These are phyloP conservation scores for Chaetomiaceae sp. DNA, from an alignment of 2,329 filamentous ascomycete species.

Conservation along the genomic window DNA sequence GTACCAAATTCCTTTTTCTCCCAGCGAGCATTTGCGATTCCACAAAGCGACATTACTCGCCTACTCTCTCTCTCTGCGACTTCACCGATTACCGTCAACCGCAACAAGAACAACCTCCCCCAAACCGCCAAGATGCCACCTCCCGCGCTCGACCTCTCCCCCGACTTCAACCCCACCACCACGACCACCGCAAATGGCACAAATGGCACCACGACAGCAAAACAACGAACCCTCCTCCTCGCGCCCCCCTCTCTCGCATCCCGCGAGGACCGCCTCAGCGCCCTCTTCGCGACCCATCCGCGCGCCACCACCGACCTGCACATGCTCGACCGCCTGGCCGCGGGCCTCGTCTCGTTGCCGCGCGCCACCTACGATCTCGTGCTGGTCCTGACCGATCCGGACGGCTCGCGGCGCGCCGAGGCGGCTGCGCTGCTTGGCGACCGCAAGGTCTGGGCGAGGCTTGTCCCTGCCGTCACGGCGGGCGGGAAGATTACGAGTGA, in stretches of 20 bases:
- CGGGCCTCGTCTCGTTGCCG: slow-evolving; percentile 75
- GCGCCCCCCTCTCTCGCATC: slow-evolving; percentile 86
- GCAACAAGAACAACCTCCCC: not conserved
- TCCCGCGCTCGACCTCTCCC: slow-evolving; percentile 47
- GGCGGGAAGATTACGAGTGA: slow-evolving; percentile 67
- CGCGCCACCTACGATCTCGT: slow-evolving; percentile 75
- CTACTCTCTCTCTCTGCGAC: not conserved
- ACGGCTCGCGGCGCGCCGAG: slow-evolving; percentile 60
- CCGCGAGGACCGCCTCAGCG: slow-evolving; percentile 71
- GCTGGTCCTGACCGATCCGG: slow-evolving; percentile 75
- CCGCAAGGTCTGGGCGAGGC: slow-evolving; percentile 61
- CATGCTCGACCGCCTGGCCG: slow-evolving; percentile 91
- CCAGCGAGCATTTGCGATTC: no score
- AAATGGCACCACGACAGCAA: not conserved
- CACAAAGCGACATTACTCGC: not conserved
- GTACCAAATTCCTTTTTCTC: no score
- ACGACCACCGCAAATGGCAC: slow-evolving; percentile 3
- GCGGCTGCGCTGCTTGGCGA: slow-evolving; percentile 55
- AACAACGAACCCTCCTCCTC: slow-evolving; percentile 42
- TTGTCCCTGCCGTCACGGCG: slow-evolving; percentile 67
- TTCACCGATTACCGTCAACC: not conserved
- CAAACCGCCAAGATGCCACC: slow-evolving; percentile 34
- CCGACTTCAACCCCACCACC: slow-evolving; percentile 43
- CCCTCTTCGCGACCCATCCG: slow-evolving; percentile 63
- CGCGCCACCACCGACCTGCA: slow-evolving; percentile 80